Percentiles rank a stretch among this genome's conserved stretches.
Conservation (phyloP, 176 grass and related monocot species). For the Dendrocalamus sinicus region DNA sequence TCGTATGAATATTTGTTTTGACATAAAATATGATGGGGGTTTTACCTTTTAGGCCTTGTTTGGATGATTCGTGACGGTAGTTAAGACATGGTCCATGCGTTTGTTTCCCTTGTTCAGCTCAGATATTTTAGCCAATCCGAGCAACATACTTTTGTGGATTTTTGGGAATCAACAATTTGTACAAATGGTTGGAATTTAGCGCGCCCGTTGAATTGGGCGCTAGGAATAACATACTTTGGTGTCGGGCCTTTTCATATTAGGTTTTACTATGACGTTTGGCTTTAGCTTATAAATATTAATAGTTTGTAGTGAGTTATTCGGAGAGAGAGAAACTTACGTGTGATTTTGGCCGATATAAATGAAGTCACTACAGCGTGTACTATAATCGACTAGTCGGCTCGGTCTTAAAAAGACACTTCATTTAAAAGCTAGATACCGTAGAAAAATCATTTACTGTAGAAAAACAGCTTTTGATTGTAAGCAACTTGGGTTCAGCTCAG, state of each 20-base stretch:
- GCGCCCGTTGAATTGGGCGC: neutral
- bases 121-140: neutral
- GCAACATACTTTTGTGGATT: neutral
- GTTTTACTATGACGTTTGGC: accelerated
- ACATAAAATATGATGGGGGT: neutral
- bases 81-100: neutral
- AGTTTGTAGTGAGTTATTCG: too few species aligned
- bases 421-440: too few species aligned
- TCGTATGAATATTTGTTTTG: neutral
- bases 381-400: too few species aligned
- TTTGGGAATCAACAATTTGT: neutral
- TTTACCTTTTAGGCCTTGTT: neutral
- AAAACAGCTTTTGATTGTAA: neutral
- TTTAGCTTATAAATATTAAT: too few species aligned
- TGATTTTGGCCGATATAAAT: too few species aligned
- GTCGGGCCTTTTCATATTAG: too few species aligned
- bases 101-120: neutral
- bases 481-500: neutral
- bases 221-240: neutral
- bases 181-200: neutral
- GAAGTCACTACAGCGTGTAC: too few species aligned
- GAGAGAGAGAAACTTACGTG: too few species aligned
- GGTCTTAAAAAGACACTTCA: too few species aligned
- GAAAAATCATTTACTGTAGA: too few species aligned
- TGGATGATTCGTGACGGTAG: neutral